Percentiles rank a stretch among this genome's conserved stretches.
These are phyloP conservation scores for Xylaria sp. DNA, from an alignment of 2,329 filamentous ascomycete species.

Conservation along the genomic window DNA sequence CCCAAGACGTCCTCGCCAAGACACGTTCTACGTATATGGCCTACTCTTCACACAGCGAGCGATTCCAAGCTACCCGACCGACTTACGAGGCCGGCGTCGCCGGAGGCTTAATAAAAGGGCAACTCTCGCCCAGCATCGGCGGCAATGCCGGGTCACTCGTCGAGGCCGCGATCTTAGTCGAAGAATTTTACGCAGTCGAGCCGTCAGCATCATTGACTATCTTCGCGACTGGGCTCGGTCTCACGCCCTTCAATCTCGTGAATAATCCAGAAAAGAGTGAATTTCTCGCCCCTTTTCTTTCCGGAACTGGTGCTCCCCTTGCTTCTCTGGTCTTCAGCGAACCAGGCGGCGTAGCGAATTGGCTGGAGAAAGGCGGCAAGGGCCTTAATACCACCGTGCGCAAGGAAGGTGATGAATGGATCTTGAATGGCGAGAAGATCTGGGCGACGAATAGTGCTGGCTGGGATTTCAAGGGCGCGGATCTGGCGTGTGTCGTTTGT, in stretches of 20 bases:
- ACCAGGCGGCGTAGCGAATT: conserved; percentile 63
- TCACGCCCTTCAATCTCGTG: conserved; percentile 60
- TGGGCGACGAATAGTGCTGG: conserved; percentile 66
- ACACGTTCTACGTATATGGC: conserved; percentile 1
- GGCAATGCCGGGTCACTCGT: conserved; percentile 57
- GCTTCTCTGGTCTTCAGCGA: conserved; percentile 64
- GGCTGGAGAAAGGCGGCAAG: conserved; percentile 58
- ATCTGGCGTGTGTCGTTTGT: conserved; percentile 63
- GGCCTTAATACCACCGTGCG: conserved; percentile 61
- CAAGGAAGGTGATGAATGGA: conserved; percentile 60
- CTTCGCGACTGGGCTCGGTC: conserved; percentile 61
- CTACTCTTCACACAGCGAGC: conserved; percentile 29
- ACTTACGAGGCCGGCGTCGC: conserved; percentile 57
- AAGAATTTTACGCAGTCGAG: conserved; percentile 64
- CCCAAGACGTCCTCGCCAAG: conserved; percentile 5
- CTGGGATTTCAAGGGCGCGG: conserved; percentile 63
- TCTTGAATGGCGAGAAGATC: conserved; percentile 65
- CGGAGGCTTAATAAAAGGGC: conserved; percentile 59
- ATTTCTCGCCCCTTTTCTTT: conserved; percentile 18
- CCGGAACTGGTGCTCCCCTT: conserved; percentile 51
- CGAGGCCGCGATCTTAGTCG: conserved; percentile 61
- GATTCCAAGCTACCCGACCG: conserved; percentile 59
- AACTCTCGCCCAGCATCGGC: conserved; percentile 58
- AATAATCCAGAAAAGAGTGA: neutral
- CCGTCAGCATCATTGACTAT: conserved; percentile 60